Conservation (phyloP, 2,329 filamentous ascomycete species). For the Claviceps lovelessii region DNA sequence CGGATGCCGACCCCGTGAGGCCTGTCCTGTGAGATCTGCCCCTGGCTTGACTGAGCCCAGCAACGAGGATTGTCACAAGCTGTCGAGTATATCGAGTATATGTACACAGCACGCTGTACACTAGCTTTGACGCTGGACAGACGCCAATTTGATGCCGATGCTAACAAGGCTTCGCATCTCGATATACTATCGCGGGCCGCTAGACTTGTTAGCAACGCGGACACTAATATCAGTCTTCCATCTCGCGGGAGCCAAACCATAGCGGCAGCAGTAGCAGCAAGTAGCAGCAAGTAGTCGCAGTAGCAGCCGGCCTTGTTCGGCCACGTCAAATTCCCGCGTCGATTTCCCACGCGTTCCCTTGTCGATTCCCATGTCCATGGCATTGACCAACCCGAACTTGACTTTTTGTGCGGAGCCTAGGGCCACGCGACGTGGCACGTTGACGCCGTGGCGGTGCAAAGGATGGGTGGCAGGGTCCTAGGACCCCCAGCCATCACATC, state of each 20-base stretch:
- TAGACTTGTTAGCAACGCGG: conserved; percentile 3
- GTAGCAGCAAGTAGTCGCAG: background rate
- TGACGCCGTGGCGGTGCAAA: background rate
- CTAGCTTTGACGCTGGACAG: no score
- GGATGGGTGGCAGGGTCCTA: background rate
- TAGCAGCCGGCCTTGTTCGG: background rate
- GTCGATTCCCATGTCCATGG: no score
- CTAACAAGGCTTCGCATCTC: background rate
- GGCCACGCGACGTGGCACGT: background rate
- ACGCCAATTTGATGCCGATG: no score
- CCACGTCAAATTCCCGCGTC: background rate
- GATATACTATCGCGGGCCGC: background rate
- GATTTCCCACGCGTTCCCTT: no score
- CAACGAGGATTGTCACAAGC: background rate
- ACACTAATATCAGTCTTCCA: background rate
- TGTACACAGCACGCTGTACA: no score
- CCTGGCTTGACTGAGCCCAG: background rate
- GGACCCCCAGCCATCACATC: background rate
- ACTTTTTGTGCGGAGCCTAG: background rate
- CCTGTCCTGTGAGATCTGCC: background rate
- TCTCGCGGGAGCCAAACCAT: background rate
- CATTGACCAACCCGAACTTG: background rate
- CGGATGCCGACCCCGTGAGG: background rate
- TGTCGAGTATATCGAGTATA: no score
- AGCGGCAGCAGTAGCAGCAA: background rate